Percentiles rank a stretch among this genome's conserved stretches.
Conservation (phyloP, 2,329 filamentous ascomycete genomes). For the Talaromyces sp. region DNA sequence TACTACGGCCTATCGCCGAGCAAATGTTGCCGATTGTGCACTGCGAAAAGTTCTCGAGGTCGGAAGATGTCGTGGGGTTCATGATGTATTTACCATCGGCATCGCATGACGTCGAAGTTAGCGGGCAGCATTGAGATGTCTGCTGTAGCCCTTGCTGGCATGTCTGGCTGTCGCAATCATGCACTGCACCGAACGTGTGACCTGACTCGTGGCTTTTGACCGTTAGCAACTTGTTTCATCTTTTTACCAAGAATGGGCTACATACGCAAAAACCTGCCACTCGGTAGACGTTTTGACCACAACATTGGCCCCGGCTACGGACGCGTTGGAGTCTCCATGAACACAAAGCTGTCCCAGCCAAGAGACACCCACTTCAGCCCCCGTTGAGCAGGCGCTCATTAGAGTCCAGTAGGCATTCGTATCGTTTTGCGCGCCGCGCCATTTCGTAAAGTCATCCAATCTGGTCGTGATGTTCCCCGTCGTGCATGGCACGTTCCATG, state of each 20-base stretch:
- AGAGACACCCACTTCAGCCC: conserved; percentile 79
- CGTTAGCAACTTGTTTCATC: neutral
- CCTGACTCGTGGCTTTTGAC: conserved; percentile 66
- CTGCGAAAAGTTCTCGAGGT: conserved; percentile 74
- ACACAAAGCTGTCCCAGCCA: conserved; percentile 88
- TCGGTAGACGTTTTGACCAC: conserved; percentile 77
- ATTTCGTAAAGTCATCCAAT: conserved; percentile 80
- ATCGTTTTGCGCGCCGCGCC: conserved; percentile 75
- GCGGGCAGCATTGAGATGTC: conserved; percentile 73
- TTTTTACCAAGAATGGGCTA: neutral
- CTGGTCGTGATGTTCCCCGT: conserved; percentile 62
- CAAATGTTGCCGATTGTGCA: conserved; percentile 94
- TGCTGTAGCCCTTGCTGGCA: conserved; percentile 61
- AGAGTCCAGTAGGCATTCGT: conserved; percentile 91
- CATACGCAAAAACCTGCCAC: conserved; percentile 82
- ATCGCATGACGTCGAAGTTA: conserved; percentile 63
- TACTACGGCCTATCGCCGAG: conserved; percentile 71
- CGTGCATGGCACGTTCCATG: conserved; percentile 77
- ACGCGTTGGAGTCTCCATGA: conserved; percentile 45
- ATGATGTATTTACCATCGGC: conserved; percentile 82
- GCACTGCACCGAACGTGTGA: conserved; percentile 92
- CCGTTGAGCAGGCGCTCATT: conserved; percentile 74
- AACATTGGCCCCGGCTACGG: conserved; percentile 79
- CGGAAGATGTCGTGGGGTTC: conserved; percentile 78
- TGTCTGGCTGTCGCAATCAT: conserved; percentile 72